phyloP scores from a whole-genome alignment of 495 filamentous ascomycete genomes.

The Schizothecium vesticola region DNA sequence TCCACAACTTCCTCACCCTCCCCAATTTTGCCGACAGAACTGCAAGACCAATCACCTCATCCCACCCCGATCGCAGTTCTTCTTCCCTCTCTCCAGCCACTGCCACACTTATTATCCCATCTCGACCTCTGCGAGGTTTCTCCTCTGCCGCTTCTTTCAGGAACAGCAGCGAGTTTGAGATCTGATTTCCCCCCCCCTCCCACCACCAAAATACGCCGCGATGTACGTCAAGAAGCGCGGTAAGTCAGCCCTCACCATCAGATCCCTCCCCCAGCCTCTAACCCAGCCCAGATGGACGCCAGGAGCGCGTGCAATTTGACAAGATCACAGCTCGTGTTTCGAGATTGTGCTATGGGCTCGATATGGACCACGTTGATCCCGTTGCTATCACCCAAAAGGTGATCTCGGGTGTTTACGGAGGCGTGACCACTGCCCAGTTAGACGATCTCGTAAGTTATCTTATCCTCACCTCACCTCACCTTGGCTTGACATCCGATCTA shows the following conservation, averaged over 20 bases:
- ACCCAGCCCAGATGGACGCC: constrained; percentile 74
- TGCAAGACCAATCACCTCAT: not conserved
- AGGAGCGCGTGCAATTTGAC: constrained; percentile 99
- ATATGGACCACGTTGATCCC: constrained; percentile 93
- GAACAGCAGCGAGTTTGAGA: not conserved
- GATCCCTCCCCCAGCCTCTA: constrained; percentile 18
- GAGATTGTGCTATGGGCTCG: constrained; percentile 92
- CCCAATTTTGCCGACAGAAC: not conserved
- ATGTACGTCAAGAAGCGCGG: constrained; percentile 59
- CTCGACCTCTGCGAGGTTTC: constrained; percentile 1
- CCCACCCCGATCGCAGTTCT: not conserved
- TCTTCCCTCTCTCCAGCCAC: not conserved
- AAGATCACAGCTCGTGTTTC: constrained; percentile 99
- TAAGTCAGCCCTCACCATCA: constrained; percentile 30
- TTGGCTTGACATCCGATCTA: not conserved
- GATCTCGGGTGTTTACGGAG: constrained; percentile 98
- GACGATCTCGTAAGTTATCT: constrained; percentile 77
- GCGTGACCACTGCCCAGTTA: constrained; percentile 90
- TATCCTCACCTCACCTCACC: not conserved
- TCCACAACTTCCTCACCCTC: too few species aligned
- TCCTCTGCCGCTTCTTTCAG: not conserved
- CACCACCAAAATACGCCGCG: constrained; percentile 18
- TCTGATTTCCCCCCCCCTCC: constrained; percentile 4
- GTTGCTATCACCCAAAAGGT: constrained; percentile 98
- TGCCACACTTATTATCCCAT: not conserved